Conservation (phyloP, 768 basidiomycete species). For the Leccinum variicolor region DNA sequence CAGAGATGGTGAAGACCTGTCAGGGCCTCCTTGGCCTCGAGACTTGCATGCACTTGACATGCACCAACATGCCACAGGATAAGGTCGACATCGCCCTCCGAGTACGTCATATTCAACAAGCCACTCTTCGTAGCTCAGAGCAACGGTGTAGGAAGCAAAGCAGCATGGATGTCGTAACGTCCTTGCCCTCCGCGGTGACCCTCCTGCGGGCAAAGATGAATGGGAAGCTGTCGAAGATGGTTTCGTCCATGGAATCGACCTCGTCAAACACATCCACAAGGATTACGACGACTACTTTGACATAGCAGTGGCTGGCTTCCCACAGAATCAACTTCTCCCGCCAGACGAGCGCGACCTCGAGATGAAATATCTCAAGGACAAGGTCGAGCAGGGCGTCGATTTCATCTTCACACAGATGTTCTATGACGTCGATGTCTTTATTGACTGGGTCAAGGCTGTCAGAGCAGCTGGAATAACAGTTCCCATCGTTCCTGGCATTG, state of each 20-base stretch:
- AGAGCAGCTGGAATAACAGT: conserved; percentile 84
- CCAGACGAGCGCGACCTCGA: conserved; percentile 74
- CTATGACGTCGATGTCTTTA: conserved; percentile 89
- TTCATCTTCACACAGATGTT: conserved; percentile 99
- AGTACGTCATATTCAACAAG: conserved; percentile 46
- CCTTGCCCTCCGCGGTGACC: conserved; percentile 90
- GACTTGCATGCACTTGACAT: conserved; percentile 98
- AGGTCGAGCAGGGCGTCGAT: conserved; percentile 83
- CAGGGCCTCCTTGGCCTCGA: conserved; percentile 91
- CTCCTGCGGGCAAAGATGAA: conserved; percentile 80
- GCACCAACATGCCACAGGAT: conserved; percentile 96
- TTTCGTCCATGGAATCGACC: conserved; percentile 87
- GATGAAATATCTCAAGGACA: conserved; percentile 84
- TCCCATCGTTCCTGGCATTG: conserved; percentile 91
- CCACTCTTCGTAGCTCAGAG: conserved; percentile 2
- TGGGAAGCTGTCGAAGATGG: conserved; percentile 94
- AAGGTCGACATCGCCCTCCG: conserved; percentile 90
- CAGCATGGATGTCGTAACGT: conserved; percentile 87
- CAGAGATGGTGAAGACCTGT: conserved; percentile 92
- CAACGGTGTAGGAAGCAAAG: conserved; percentile 74
- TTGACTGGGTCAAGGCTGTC: conserved; percentile 83
- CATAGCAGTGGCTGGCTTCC: conserved; percentile 92
- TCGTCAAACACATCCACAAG: conserved; percentile 82
- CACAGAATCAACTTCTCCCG: conserved; percentile 73
- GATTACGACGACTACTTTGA: conserved; percentile 92